Base-by-base conservation (phyloP, 352 stramenopile species). In the Pythium diclinum region DNA sequence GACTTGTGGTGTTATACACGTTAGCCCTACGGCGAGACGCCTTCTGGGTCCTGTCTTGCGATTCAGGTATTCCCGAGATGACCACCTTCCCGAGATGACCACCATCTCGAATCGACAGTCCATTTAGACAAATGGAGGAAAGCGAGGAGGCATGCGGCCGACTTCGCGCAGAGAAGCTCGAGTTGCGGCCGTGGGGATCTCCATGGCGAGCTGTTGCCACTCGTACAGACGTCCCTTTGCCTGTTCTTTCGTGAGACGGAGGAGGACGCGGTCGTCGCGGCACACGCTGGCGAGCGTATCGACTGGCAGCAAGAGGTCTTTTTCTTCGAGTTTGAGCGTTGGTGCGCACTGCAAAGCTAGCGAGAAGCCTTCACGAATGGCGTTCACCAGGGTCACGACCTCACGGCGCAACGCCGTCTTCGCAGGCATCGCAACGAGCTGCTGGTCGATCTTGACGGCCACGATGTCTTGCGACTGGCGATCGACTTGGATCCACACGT, bases 401-500 rank as follows among this genome's bases (percentile, higher is more conserved):
- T 77, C 56, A 17, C 83, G 47, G 5, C 67, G 74, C 33, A 92
- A 63, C 7, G 71, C 72, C 40, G 74, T 85, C 56, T 82, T 83
- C 9, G 46, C 59, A 2, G 81, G 81, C 52, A 90, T 79, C 8
- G 61, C 67, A 1, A 75, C 69, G 23, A 85, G 69, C 63, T 87
- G 76, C 6, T 76, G 73, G 28, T 89, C 77, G 21, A 94, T 73
- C 56, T 89, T 87, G 38, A 91, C 67, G 7, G 77, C 67, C 23
- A 89, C 60, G 40, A 91, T 89, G 60, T 91, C 79, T 6, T 72
- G 69, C 21, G 65, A 67, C 21, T 30, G 21, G 8, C 58, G 42
- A 56, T 92, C 78, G 54, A 90, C 79, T 51, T 83, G 72, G 11
- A 94, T 49, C 70, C 85, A 90, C 61, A 92, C 84, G 59, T 88